These are phyloP conservation scores for Botrytis tulipae DNA, from an alignment of 2,329 filamentous ascomycete species.

Conservation along the genomic window DNA sequence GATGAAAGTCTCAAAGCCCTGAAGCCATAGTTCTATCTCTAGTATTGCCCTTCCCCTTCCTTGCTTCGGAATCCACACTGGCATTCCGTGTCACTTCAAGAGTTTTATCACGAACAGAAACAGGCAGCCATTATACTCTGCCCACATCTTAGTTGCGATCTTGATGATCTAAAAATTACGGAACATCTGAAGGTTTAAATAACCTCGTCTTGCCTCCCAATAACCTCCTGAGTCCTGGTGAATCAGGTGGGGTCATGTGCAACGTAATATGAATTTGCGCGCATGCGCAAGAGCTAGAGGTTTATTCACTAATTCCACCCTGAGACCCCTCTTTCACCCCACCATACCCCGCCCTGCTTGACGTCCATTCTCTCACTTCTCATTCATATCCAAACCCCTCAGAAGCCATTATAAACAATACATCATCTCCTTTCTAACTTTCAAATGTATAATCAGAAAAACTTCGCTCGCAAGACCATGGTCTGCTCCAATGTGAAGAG, in stretches of 20 bases:
- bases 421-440: neutral
- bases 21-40: neutral
- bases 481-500: neutral
- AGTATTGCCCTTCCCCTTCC: neutral
- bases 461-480: rapidly evolving
- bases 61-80: neutral
- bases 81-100: neutral
- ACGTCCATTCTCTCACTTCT: neutral
- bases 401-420: too few relatives aligned
- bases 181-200: neutral
- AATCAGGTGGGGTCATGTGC: neutral
- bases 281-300: neutral
- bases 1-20: neutral
- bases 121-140: neutral
- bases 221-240: neutral
- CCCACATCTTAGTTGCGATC: neutral
- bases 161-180: neutral
- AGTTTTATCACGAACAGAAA: neutral
- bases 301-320: rapidly evolving
- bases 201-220: neutral
- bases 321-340: neutral
- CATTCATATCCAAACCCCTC: neutral
- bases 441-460: rapidly evolving
- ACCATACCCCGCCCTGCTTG: too few relatives aligned
- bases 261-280: neutral